A percentile compares a stretch with the other conserved stretches of the same genome.
Evolutionary conservation across 805 yeast species (phyloP).

Genomic region (Candida nitratophila): DNA sequence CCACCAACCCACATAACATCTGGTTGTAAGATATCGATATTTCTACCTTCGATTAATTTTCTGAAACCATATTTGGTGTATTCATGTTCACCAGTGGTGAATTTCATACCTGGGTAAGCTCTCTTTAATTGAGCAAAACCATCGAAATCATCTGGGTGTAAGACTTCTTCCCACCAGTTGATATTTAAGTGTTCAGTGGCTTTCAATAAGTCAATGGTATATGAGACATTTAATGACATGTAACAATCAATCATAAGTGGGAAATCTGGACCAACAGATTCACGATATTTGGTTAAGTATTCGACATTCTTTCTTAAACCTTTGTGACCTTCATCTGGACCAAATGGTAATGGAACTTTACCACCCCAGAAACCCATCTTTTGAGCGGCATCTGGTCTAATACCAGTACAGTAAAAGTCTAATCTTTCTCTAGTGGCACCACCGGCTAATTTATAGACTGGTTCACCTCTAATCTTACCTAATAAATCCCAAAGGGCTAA

Average conservation of each 20-base stretch:
- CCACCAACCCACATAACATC: constrained; percentile 53
- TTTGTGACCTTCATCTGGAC: constrained; percentile 43
- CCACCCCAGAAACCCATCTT: constrained; percentile 48
- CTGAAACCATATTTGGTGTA: constrained; percentile 45
- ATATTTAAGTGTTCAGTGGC: constrained; percentile 39
- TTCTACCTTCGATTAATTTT: constrained; percentile 42
- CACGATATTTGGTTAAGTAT: constrained; percentile 36
- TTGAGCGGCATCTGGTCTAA: constrained; percentile 41
- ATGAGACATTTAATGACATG: constrained; percentile 43
- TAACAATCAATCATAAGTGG: constrained; percentile 49
- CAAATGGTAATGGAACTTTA: constrained; percentile 43
- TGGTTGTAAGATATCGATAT: constrained; percentile 41
- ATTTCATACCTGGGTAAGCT: constrained; percentile 40
- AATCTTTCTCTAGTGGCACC: constrained; percentile 40
- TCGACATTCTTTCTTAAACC: constrained; percentile 40
- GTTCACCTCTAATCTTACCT: constrained; percentile 43
- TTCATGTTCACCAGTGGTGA: constrained; percentile 49
- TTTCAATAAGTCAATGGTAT: constrained; percentile 36
- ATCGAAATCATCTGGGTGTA: constrained; percentile 45
- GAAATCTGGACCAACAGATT: constrained; percentile 43
- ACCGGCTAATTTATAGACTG: constrained; percentile 45
- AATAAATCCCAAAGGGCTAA: constrained; percentile 44
- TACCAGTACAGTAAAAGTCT: constrained; percentile 44
- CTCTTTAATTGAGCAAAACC: constrained; percentile 38
- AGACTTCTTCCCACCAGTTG: constrained; percentile 47